Conservation (phyloP, 75 land plant species). For the Larix kaempferi region DNA sequence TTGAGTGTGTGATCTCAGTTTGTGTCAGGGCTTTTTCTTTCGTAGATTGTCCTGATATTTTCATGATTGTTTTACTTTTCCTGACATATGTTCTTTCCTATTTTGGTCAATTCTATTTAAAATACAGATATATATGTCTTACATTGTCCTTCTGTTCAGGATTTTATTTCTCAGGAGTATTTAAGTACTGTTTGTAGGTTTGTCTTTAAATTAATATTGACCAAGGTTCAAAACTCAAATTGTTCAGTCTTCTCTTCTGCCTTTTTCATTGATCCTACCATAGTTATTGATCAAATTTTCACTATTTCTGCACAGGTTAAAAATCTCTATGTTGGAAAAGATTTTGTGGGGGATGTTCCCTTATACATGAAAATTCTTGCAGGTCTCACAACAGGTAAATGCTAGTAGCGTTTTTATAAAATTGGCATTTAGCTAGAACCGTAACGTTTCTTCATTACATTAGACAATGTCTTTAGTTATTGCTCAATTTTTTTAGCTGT, state of each 20-base stretch:
- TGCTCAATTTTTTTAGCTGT: no score
- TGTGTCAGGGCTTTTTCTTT: not conserved
- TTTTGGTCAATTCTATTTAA: not conserved
- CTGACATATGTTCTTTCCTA: not conserved
- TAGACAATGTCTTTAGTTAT: no score
- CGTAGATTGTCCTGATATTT: not conserved
- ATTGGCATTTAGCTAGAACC: no score
- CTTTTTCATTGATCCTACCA: not conserved
- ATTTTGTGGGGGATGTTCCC: constrained; percentile 91
- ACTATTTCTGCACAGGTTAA: constrained; percentile 61
- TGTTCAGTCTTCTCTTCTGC: not conserved
- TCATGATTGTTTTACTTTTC: not conserved
- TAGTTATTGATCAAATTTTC: not conserved
- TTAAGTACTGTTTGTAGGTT: no score
- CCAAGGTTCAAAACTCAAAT: not conserved
- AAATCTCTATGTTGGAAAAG: constrained; percentile 74
- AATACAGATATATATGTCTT: not conserved
- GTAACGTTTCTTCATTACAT: no score
- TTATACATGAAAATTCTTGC: constrained; percentile 88
- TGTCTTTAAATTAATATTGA: no score
- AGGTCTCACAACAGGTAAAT: constrained; percentile 91
- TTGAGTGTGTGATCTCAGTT: no score
- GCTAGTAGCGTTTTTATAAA: no score
- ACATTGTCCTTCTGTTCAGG: not conserved
- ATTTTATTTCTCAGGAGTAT: not conserved